Evolutionary conservation across 1,139 yeast species (phyloP), one percentile per base, ranked within the genome.

Genomic region (Meyerozyma carpophila): DNA sequence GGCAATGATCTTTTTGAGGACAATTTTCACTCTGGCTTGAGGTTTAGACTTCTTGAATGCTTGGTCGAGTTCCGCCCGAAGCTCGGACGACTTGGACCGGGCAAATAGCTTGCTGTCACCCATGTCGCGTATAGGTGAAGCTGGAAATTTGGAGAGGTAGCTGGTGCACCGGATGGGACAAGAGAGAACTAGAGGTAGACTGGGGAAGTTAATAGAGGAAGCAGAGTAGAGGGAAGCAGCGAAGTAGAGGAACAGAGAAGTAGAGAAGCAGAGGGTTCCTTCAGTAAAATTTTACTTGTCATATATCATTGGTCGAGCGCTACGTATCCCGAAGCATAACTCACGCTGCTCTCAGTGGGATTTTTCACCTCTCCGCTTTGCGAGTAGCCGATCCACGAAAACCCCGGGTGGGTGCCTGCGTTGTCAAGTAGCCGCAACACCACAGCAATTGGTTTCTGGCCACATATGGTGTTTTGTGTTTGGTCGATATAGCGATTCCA

Each of bases 391-490:
- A 84, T 70, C 96, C 97, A 90, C 27, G 75, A 58, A 53, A 90
- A 79, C 8, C 44, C 48, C 3, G 40, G 26, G 36, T 7, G 43
- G 44, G 11, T 5, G n/a, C 40, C 50, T 44, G 41, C 51, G 36
- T 53, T 54, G 45, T 79, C 82, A 53, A 82, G 57, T 9, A 84
- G 64, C 37, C 70, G 65, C 43, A 90, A 62, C 32, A 91, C 61
- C 10, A 89, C 71, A 1, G 80, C 76, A 36, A 93, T 70, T 0
- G 98, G 97, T 49, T 79, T 83, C 48, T 91, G 86, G 0, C 99
- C 99, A 61, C 99, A 94, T 21, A 93, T 86, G 0, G 98, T 94
- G 62, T 93, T 91, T 1, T 84, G 89, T 0, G 98, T 87, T 1
- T 54, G 51, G 3, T 65, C 65, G 8, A 93, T 77, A 57, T 93